phyloP scores from a whole-genome alignment of 1,284 basidiomycete genomes.

The Ustilago tritici region DNA sequence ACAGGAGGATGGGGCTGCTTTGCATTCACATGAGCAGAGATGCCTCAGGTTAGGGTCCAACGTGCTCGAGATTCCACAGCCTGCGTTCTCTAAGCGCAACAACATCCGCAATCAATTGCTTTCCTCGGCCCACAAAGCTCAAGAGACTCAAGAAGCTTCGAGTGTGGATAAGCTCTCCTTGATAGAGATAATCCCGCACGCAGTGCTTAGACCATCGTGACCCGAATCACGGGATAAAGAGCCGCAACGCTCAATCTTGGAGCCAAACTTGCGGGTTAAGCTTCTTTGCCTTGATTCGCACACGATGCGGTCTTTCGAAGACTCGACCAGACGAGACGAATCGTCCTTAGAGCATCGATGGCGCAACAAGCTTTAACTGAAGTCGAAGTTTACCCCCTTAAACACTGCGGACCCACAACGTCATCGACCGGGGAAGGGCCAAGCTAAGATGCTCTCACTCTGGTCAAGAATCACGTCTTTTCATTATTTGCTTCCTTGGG shows the following conservation, averaged over 20 bases:
- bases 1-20: neutral
- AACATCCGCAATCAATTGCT: neutral
- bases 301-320: neutral
- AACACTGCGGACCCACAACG: neutral
- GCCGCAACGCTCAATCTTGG: neutral
- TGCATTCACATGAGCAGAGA: neutral
- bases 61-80: neutral
- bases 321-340: neutral
- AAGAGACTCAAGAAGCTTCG: neutral
- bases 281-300: neutral
- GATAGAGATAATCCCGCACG: neutral
- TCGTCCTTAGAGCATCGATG: neutral
- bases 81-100: neutral
- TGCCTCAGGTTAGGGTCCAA: conserved; percentile 2
- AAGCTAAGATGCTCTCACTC: conserved; percentile 1
- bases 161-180: neutral
- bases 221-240: neutral
- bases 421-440: neutral
- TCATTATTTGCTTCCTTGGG: neutral
- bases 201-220: neutral
- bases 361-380: neutral
- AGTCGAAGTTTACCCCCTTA: neutral
- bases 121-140: neutral
- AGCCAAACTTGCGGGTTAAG: neutral
- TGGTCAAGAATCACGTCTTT: conserved; percentile 4